A percentile compares a stretch with the other conserved stretches of the same genome.
Evolutionary conservation across 768 basidiomycete species (phyloP).

Genomic region (Mycena indigotica): DNA sequence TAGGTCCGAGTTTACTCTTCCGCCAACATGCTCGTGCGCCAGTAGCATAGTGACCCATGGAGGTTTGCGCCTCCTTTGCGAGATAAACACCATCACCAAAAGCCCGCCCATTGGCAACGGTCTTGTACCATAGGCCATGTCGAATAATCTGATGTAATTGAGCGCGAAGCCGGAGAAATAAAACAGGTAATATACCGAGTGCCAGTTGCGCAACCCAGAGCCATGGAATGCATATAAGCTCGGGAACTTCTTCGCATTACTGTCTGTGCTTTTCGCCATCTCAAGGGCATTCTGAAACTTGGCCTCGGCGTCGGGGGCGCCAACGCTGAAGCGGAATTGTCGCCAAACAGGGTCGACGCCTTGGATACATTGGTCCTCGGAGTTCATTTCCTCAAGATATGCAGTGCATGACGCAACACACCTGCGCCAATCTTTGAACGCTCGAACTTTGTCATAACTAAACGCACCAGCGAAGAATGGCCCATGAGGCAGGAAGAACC

Average conservation of each 20-base stretch:
- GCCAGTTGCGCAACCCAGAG: constrained; percentile 67
- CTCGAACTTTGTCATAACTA: neutral
- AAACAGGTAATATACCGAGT: constrained; percentile 48
- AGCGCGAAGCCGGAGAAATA: neutral
- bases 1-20: constrained; percentile 51
- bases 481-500: constrained; percentile 64
- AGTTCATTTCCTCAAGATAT: constrained; percentile 63
- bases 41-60: constrained; percentile 47
- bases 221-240: constrained; percentile 70
- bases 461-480: constrained; percentile 59
- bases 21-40: constrained; percentile 44
- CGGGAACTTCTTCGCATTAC: constrained; percentile 48
- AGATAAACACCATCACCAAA: constrained; percentile 74
- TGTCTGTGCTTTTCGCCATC: constrained; percentile 37
- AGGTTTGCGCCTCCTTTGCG: constrained; percentile 56
- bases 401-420: constrained; percentile 75
- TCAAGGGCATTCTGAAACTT: constrained; percentile 54
- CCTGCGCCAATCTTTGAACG: constrained; percentile 35
- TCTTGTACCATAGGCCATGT: constrained; percentile 69
- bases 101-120: constrained; percentile 57
- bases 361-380: constrained; percentile 54
- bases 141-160: constrained; percentile 58
- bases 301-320: constrained; percentile 71
- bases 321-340: constrained; percentile 73
- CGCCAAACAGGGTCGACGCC: constrained; percentile 54